Conservation (phyloP, 768 basidiomycete species). For the Leccinum variicolor region DNA sequence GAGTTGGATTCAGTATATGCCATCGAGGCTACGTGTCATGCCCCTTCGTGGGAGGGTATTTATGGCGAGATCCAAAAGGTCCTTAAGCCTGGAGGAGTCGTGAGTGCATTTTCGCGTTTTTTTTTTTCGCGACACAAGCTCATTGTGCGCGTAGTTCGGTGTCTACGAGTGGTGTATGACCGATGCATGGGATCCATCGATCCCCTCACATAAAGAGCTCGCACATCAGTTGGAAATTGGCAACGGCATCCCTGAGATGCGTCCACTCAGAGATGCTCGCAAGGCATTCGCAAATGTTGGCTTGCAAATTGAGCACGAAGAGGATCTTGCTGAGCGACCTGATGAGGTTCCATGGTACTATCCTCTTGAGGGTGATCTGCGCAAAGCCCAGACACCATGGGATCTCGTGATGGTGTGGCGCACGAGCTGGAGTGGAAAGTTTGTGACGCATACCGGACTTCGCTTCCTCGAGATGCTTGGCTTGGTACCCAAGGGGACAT, state of each 20-base stretch:
- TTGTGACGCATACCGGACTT: slow-evolving; percentile 79
- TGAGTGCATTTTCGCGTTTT: slow-evolving; percentile 40
- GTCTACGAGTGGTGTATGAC: slow-evolving; percentile 99
- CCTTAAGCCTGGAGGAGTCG: slow-evolving; percentile 92
- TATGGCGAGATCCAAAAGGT: slow-evolving; percentile 92
- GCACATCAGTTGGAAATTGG: slow-evolving; percentile 92
- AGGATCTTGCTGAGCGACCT: slow-evolving; percentile 86
- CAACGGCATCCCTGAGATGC: slow-evolving; percentile 98
- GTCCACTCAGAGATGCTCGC: slow-evolving; percentile 64
- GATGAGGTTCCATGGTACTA: slow-evolving; percentile 91
- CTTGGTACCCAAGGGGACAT: slow-evolving; percentile 89
- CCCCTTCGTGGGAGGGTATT: slow-evolving; percentile 93
- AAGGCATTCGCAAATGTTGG: slow-evolving; percentile 81
- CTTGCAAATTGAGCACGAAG: slow-evolving; percentile 84
- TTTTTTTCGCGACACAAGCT: slow-evolving; percentile 1
- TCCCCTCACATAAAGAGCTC: slow-evolving; percentile 82
- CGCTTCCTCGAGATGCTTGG: slow-evolving; percentile 75
- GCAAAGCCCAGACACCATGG: slow-evolving; percentile 91
- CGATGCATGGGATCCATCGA: slow-evolving; percentile 84
- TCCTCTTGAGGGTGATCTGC: slow-evolving; percentile 90
- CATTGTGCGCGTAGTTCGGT: slow-evolving; percentile 62
- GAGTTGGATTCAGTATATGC: slow-evolving; percentile 68
- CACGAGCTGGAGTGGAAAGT: slow-evolving; percentile 82
- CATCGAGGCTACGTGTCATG: slow-evolving; percentile 97
- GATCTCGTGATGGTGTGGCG: slow-evolving; percentile 88